Evolutionary conservation across 2,329 filamentous ascomycete species (phyloP).

Genomic region (Anisogramma anomala): DNA sequence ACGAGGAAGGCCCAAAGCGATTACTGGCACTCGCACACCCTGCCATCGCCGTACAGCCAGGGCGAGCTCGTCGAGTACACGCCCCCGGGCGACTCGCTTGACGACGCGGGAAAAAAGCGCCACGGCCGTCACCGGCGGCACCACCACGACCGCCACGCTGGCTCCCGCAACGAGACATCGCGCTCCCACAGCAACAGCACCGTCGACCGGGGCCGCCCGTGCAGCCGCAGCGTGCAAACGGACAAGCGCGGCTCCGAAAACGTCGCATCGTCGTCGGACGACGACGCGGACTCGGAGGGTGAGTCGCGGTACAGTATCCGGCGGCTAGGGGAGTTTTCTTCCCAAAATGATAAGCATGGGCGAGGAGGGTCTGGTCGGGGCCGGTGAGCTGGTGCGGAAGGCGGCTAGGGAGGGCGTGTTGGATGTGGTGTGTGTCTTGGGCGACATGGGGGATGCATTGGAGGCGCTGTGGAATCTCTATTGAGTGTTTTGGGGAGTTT

Average conservation of each 20-base stretch:
- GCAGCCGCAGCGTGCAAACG: conserved; percentile 12
- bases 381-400: neutral
- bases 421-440: conserved; percentile 1
- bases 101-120: conserved; percentile 3
- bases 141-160: neutral
- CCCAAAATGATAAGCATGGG: neutral
- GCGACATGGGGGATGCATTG: conserved; percentile 3
- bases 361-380: neutral
- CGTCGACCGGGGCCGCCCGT: conserved; percentile 9
- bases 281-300: conserved; percentile 10
- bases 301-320: conserved; percentile 3
- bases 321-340: neutral
- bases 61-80: conserved; percentile 15
- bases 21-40: conserved; percentile 13
- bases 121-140: neutral
- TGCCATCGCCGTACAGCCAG: conserved; percentile 7
- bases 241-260: too few relatives aligned
- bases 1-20: conserved; percentile 12
- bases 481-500: neutral
- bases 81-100: conserved; percentile 6
- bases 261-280: too few relatives aligned
- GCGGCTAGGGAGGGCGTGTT: neutral
- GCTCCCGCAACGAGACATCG: neutral
- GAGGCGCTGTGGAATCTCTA: conserved; percentile 3
- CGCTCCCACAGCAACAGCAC: conserved; percentile 9